These are phyloP conservation scores for Alopecurus myosuroides DNA, from an alignment of 176 grass and related monocot genomes.

Conservation along the genomic window DNA sequence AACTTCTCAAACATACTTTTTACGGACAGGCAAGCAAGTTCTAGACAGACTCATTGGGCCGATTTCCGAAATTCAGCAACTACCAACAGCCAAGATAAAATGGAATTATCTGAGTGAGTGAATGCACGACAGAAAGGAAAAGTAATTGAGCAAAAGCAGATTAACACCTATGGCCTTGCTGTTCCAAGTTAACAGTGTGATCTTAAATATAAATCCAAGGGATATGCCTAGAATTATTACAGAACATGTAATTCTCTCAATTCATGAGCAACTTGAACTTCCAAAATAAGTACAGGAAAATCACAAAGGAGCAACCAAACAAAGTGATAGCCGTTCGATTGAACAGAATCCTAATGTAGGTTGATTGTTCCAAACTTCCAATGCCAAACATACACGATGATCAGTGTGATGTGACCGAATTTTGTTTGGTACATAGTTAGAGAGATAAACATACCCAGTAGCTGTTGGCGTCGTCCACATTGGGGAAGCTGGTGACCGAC, in stretches of 20 bases:
- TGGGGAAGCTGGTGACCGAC: constrained; percentile 73
- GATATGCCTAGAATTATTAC: neutral
- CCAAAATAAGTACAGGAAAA: neutral
- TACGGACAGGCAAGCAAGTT: neutral
- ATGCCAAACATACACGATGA: neutral
- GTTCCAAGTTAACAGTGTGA: neutral
- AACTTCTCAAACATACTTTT: neutral
- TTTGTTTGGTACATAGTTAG: neutral
- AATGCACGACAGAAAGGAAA: neutral
- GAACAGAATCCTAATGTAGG: neutral
- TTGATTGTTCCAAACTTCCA: neutral
- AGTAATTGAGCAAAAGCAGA: neutral
- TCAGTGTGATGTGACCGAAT: neutral
- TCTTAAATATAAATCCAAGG: no score
- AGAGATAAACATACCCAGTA: constrained; percentile 57
- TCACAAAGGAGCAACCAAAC: neutral
- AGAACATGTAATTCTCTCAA: neutral
- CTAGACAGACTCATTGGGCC: neutral
- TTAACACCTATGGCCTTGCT: neutral
- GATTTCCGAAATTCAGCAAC: neutral
- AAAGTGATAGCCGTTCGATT: neutral
- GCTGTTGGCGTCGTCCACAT: constrained; percentile 77
- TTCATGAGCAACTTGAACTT: neutral
- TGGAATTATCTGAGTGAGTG: neutral
- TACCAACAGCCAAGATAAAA: neutral